These are phyloP conservation scores for Phytophthora boehmeriae DNA, from an alignment of 352 stramenopile genomes.

Conservation along the genomic window DNA sequence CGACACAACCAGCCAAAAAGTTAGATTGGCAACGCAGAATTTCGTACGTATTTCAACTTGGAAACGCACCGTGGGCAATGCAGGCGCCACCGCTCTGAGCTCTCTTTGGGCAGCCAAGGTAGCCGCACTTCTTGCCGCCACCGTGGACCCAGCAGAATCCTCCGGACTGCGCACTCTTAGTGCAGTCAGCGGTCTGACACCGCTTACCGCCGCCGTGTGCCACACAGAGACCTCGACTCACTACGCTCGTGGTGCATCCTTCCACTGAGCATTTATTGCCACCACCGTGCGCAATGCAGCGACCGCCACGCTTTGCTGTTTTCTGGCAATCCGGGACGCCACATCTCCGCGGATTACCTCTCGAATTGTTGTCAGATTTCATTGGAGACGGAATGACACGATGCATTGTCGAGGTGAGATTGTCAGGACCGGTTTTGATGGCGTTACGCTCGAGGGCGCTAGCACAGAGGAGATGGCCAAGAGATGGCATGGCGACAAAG, in stretches of 20 bases:
- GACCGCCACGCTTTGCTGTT: conserved; percentile 50
- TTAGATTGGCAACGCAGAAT: background rate
- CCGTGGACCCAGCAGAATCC: conserved; percentile 54
- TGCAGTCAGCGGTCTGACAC: conserved; percentile 28
- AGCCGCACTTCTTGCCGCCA: conserved; percentile 64
- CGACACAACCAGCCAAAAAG: background rate
- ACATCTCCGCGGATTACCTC: conserved; percentile 28
- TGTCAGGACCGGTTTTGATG: background rate
- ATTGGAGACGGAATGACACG: background rate
- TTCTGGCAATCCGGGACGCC: conserved; percentile 45
- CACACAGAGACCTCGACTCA: conserved; percentile 61
- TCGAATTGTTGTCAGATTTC: background rate
- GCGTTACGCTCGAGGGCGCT: background rate
- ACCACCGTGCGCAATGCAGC: conserved; percentile 55
- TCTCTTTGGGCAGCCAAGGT: conserved; percentile 44
- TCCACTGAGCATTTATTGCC: conserved; percentile 56
- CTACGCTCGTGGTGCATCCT: conserved; percentile 50
- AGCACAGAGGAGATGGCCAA: conserved; percentile 20
- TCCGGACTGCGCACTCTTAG: conserved; percentile 43
- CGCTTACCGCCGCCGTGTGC: conserved; percentile 62
- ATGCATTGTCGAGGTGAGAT: background rate
- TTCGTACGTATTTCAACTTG: background rate
- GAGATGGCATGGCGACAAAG: conserved; percentile 20
- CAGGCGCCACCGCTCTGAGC: conserved; percentile 57
- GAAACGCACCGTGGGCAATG: conserved; percentile 48